Percentiles rank a stretch among this genome's conserved stretches.
phyloP scores from a whole-genome alignment of 169 alveolate species.

The Miamiensis avidus region DNA sequence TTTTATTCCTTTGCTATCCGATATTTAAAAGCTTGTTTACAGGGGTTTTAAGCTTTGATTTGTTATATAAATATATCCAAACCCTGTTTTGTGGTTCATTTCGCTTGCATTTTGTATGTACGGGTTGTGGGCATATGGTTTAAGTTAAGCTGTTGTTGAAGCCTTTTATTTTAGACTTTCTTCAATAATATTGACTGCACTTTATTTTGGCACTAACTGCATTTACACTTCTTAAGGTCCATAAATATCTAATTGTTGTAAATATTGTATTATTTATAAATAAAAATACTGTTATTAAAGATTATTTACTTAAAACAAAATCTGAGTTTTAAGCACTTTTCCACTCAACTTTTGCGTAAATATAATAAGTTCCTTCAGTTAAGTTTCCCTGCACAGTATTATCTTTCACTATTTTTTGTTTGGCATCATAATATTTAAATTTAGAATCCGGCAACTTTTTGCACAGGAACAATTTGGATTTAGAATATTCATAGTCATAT shows the following conservation, averaged over 20 bases:
- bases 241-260: background rate
- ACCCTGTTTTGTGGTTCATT: slow-evolving; percentile 27
- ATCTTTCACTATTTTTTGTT: slow-evolving; percentile 31
- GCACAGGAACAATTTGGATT: background rate
- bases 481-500: background rate
- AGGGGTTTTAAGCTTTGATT: slow-evolving; percentile 11
- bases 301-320: too few species aligned
- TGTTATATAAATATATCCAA: slow-evolving; percentile 28
- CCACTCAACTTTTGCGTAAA: slow-evolving; percentile 23
- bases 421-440: background rate
- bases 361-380: slow-evolving; percentile 8
- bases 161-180: slow-evolving; percentile 10
- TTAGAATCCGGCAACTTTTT: background rate
- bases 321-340: background rate
- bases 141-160: background rate
- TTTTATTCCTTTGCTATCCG: slow-evolving; percentile 12
- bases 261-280: too few species aligned
- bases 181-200: background rate
- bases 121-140: slow-evolving; percentile 3
- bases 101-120: background rate
- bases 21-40: background rate
- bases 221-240: slow-evolving; percentile 19
- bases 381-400: slow-evolving; percentile 16
- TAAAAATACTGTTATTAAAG: background rate
- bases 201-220: background rate